Conservation (phyloP, 2,329 filamentous ascomycete genomes). For the Exophiala calicioides region DNA sequence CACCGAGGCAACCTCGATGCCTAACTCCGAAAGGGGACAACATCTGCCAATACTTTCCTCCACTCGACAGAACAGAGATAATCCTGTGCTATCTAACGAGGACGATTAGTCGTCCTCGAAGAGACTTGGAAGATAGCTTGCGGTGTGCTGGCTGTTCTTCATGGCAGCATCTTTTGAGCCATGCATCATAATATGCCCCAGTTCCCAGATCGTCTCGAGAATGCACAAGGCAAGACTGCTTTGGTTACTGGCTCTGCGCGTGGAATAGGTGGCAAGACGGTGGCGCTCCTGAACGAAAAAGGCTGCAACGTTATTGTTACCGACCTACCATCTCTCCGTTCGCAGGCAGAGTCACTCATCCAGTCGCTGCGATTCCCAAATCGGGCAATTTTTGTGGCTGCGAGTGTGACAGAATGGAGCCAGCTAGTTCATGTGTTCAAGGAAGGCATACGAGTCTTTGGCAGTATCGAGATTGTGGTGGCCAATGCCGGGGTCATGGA, state of each 20-base stretch:
- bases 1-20: too few relatives aligned
- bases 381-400: slow-evolving; percentile 40
- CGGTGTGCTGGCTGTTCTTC: too few relatives aligned
- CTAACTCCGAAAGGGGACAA: too few relatives aligned
- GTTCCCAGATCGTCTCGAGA: too few relatives aligned
- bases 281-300: slow-evolving; percentile 46
- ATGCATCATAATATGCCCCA: too few relatives aligned
- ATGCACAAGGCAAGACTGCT: slow-evolving; percentile 43
- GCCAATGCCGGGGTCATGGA: slow-evolving; percentile 46
- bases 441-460: slow-evolving; percentile 36
- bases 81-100: too few relatives aligned
- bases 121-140: too few relatives aligned
- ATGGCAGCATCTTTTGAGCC: too few relatives aligned
- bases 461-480: slow-evolving; percentile 43
- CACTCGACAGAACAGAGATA: too few relatives aligned
- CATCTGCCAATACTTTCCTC: too few relatives aligned
- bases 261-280: slow-evolving; percentile 48
- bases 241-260: slow-evolving; percentile 48
- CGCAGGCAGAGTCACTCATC: slow-evolving; percentile 41
- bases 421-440: slow-evolving; percentile 41
- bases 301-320: slow-evolving; percentile 44
- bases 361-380: slow-evolving; percentile 4
- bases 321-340: slow-evolving; percentile 34
- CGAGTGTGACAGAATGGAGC: slow-evolving; percentile 41
- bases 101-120: too few relatives aligned